Percentiles rank a stretch among this genome's conserved stretches.
phyloP scores from a whole-genome alignment of 164 flowering plant species.

The Stephania japonica region DNA sequence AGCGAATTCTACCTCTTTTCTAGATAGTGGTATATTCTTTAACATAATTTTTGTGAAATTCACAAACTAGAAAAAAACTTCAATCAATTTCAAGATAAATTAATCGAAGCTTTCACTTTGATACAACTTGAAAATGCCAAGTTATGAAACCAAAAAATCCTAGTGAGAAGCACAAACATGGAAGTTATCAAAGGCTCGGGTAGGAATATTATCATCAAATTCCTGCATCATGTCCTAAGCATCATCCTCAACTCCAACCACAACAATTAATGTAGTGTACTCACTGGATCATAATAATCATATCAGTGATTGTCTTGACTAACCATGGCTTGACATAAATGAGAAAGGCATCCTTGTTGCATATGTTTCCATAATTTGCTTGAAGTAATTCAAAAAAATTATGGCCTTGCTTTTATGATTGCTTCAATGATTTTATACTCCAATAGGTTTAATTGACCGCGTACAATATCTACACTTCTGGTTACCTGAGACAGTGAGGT shows the following conservation, averaged over 20 bases:
- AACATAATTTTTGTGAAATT: slow-evolving; percentile 75
- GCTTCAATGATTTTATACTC: slow-evolving; percentile 61
- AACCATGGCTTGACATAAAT: slow-evolving; percentile 1
- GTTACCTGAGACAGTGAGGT: slow-evolving; percentile 46
- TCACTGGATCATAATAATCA: slow-evolving; percentile 36
- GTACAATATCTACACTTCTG: slow-evolving; percentile 67
- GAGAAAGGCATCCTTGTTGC: no score
- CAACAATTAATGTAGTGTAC: slow-evolving; percentile 68
- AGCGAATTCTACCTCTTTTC: slow-evolving; percentile 69
- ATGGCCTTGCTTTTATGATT: slow-evolving; percentile 42
- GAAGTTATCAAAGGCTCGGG: slow-evolving; percentile 83
- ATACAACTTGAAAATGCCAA: not conserved
- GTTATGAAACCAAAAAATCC: not conserved
- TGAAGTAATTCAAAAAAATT: not conserved
- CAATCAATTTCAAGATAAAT: not conserved
- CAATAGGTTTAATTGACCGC: slow-evolving; percentile 63
- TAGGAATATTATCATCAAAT: slow-evolving; percentile 89
- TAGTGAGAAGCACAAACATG: slow-evolving; percentile 37
- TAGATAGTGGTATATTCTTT: slow-evolving; percentile 38
- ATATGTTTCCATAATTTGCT: no score
- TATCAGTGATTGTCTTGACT: not conserved
- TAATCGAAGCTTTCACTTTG: not conserved
- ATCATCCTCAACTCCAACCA: slow-evolving; percentile 95
- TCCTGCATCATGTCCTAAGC: slow-evolving; percentile 93
- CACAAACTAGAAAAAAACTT: slow-evolving; percentile 48